Base-by-base conservation (phyloP, 2,329 filamentous ascomycete species). In the Clarireedia homoeocarpa region DNA sequence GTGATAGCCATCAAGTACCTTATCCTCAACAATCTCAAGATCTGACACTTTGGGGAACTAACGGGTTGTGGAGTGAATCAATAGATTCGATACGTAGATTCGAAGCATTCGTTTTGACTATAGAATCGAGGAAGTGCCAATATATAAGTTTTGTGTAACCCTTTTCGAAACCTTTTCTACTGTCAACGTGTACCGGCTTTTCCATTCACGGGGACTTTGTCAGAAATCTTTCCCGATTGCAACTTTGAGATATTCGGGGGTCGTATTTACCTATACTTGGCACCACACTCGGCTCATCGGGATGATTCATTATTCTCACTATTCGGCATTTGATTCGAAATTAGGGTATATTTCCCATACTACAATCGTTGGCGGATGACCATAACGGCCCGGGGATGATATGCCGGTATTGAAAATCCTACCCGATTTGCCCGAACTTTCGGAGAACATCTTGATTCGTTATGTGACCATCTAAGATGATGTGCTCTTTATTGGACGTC, bases 1-100 rank as follows among this genome's bases (percentile, higher is more conserved):
- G 51, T 49, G 51, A 42, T 48, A 6, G 39, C 23, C 27, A 48
- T 23, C 17, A 10, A 38, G 27, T 26, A 30, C 26, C 24, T 27
- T 36, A 47, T 14, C 10, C 23, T 20, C 5, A 12, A 34, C 10
- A 10, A 36, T 14, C 27, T n/a, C 30, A 26, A 24, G 26, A 23
- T 53, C 10, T 23, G n/a, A 23, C 44, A 53, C 38, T 53, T 40
- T 26, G 51, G 51, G 40, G 40, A 48, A 53, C 14, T 48, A 20
- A 42, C 6, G 17, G n/a, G 39, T 20, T 42, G 30, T 34, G 30
- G 30, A 12, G 30, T 34, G 9, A 14, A 34, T 12, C 30, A 34
- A 34, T 34, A 34, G 30, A 34, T 34, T 12, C 30, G 30, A 34
- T 34, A 34, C 30, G 10, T 34, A 34, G 30, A 12, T 9, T 14